phyloP scores from a whole-genome alignment of 306 rosid species.

The Sicyos baderoa region DNA sequence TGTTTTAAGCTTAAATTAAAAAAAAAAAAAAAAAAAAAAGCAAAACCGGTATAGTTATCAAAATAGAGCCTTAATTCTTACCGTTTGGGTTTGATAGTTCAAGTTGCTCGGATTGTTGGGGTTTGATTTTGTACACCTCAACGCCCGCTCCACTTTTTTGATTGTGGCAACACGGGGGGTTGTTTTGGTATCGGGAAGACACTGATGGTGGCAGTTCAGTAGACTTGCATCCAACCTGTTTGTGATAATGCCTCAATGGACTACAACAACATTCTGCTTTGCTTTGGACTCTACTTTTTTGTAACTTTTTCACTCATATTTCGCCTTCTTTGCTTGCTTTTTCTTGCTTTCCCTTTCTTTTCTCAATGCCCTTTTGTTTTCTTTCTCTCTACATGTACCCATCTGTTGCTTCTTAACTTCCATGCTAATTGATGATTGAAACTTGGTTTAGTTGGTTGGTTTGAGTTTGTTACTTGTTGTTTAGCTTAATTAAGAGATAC shows the following conservation, averaged over 20 bases:
- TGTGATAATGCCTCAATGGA: constrained; percentile 21
- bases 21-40: too few species aligned
- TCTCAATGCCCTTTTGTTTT: not conserved
- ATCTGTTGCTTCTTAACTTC: not conserved
- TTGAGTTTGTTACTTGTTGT: not conserved
- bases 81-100: too few species aligned
- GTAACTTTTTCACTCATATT: not conserved
- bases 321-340: constrained; percentile 3
- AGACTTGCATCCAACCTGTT: constrained; percentile 20
- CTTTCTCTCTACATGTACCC: not conserved
- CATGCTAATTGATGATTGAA: not conserved
- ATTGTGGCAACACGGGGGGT: constrained; percentile 30
- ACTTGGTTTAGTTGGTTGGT: constrained; percentile 2
- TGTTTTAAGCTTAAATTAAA: too few species aligned
- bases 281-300: constrained; percentile 6
- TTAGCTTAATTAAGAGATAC: not conserved
- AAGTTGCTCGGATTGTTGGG: too few species aligned
- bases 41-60: too few species aligned
- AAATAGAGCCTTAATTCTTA: too few species aligned
- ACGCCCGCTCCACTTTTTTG: not conserved
- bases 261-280: constrained; percentile 27
- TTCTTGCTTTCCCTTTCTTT: constrained; percentile 7
- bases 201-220: constrained; percentile 41
- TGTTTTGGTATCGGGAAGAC: constrained; percentile 32
- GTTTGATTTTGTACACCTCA: too few species aligned